phyloP scores from a whole-genome alignment of 257 asterid genomes.

The Primulina tabacum region DNA sequence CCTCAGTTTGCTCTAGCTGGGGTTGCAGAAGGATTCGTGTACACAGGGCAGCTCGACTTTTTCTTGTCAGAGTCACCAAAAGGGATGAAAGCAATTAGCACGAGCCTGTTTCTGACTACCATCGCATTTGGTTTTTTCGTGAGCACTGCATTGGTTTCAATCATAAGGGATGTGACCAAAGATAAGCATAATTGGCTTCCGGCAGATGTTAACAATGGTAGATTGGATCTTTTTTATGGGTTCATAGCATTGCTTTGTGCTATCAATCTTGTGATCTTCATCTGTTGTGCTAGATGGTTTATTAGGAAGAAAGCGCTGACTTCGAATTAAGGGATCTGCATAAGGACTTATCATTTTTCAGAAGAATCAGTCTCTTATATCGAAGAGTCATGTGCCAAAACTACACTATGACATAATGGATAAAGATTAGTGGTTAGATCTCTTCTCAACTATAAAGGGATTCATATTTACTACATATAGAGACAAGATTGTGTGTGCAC shows the following conservation, averaged over 20 bases:
- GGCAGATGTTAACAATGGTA: constrained; percentile 20
- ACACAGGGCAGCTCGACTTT: constrained; percentile 30
- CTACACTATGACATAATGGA: not conserved
- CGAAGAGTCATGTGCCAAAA: not conserved
- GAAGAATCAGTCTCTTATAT: too few relatives aligned
- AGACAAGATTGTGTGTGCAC: not conserved
- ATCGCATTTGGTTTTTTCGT: constrained; percentile 25
- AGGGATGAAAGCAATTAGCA: constrained; percentile 33
- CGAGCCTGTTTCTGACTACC: constrained; percentile 29
- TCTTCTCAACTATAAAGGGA: not conserved
- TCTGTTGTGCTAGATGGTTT: constrained; percentile 24
- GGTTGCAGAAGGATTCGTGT: constrained; percentile 29
- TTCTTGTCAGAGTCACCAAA: constrained; percentile 33
- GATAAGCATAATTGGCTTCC: constrained; percentile 29
- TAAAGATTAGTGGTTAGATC: not conserved
- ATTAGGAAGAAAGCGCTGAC: constrained; percentile 12
- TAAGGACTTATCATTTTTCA: not conserved
- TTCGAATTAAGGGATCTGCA: not conserved
- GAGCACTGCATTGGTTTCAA: constrained; percentile 14
- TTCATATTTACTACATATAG: not conserved
- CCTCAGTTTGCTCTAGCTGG: constrained; percentile 29
- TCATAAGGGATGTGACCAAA: constrained; percentile 15
- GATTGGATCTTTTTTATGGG: constrained; percentile 25
- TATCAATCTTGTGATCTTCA: constrained; percentile 23
- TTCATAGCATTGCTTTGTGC: constrained; percentile 15